Percentiles rank a stretch among this genome's conserved stretches.
Conservation (phyloP, 192 early-diverging fungal species). For the Umbelopsis ramanniana region DNA sequence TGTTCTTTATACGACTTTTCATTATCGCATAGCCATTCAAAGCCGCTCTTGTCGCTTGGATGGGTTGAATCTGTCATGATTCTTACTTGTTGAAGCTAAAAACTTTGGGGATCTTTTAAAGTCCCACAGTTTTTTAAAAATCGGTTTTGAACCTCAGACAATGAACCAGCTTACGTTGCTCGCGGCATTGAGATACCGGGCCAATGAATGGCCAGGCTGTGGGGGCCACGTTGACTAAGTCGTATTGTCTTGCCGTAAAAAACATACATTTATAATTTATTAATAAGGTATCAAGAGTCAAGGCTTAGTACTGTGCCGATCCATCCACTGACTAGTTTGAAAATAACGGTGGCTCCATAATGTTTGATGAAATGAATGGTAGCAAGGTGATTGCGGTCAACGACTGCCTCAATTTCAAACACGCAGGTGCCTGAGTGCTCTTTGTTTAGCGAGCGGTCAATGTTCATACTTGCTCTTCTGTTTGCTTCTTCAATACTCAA, state of each 20-base stretch:
- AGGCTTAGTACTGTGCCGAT: conserved; percentile 11
- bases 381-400: not conserved
- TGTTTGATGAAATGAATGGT: conserved; percentile 18
- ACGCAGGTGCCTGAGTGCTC: conserved; percentile 8
- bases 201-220: not conserved
- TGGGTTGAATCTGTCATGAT: not conserved
- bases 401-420: not conserved
- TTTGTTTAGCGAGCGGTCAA: conserved; percentile 10
- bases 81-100: not conserved
- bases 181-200: not conserved
- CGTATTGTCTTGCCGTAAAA: no score
- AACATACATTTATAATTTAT: conserved; percentile 2
- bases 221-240: not conserved
- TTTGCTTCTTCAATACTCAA: not conserved
- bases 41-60: not conserved
- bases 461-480: conserved; percentile 15
- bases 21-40: not conserved
- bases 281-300: not conserved
- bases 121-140: not conserved
- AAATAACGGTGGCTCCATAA: not conserved
- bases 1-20: not conserved
- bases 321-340: conserved; percentile 19
- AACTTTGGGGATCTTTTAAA: not conserved
- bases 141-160: not conserved
- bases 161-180: not conserved